Base-by-base conservation (phyloP, 768 basidiomycete genomes). In the Tylopilus plumbeoviolaceoides region DNA sequence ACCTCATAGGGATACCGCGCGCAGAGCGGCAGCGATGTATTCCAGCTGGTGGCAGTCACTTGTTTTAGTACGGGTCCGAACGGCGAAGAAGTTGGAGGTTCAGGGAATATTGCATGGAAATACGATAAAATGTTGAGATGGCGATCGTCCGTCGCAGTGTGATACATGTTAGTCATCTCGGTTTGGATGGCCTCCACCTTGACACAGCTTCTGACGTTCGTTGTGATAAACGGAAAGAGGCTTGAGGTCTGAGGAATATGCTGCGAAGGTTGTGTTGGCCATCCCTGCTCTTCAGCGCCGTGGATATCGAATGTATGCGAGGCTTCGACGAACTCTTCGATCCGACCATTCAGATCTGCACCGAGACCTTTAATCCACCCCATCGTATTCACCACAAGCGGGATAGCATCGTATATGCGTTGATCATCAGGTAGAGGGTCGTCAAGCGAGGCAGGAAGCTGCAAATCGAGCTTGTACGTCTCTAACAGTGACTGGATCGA, bases 281-380 rank as follows among this genome's bases (percentile, higher is more conserved):
- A 66, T 0, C 58, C 54, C 40, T 49, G 55, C 23, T 66, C 68
- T 38, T 68, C 58, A 2, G 44, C 17, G 7, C 57, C 60, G 8
- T 58, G 57, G 1, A 70, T 55, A 17, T 61, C 57, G 31, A 70
- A 65, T 8, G 56, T 44, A 40, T 70, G 56, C 5, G 63, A 69
- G 81, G 90, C 81, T 21, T 79, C 74, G 5, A 83, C 71, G 31
- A 84, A 70, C 10, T 78, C 78, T 59, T 94, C 85, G 44, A 99
- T 85, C 56, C 79, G 80, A 14, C 65, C 66, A 2, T 83, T 80
- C 11, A 98, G 71, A 60, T 95, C 90, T 15, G 83, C 85, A 4
- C 95, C 95, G 3, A 97, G 81, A 7, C 95, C 95, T 66, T 95
- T 98, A 6, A 81, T 81, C 95, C 95, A 99, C 2, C 95, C 95